These are phyloP conservation scores for Ascodesmis nigricans DNA, from an alignment of 495 filamentous ascomycete species.

Conservation along the genomic window DNA sequence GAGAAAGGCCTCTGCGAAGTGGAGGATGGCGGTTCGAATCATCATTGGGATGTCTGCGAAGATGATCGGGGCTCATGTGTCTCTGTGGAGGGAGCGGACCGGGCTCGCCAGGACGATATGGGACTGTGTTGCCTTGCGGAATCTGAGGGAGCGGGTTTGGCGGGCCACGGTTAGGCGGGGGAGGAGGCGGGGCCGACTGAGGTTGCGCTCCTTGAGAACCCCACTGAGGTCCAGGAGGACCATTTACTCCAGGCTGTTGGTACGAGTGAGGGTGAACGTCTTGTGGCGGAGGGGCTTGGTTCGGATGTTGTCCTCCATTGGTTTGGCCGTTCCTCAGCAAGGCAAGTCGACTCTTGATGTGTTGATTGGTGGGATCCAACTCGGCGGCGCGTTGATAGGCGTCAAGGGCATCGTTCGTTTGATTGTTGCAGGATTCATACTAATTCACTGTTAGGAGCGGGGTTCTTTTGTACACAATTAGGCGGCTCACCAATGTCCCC, in stretches of 20 bases:
- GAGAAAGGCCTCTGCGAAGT: slow-evolving; percentile 28
- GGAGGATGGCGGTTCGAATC: slow-evolving; percentile 43
- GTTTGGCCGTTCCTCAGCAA: slow-evolving; percentile 61
- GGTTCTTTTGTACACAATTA: slow-evolving; percentile 6
- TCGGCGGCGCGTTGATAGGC: slow-evolving; percentile 90
- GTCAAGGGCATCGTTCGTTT: slow-evolving; percentile 87
- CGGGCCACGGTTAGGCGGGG: slow-evolving; percentile 29
- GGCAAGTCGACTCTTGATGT: slow-evolving; percentile 87
- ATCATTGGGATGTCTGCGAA: slow-evolving; percentile 38
- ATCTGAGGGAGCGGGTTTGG: slow-evolving; percentile 43
- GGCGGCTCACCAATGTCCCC: slow-evolving; percentile 67
- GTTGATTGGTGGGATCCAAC: slow-evolving; percentile 74
- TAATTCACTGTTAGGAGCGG: slow-evolving; percentile 23
- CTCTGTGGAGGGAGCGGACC: slow-evolving; percentile 36
- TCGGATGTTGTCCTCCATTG: slow-evolving; percentile 42
- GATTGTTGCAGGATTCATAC: slow-evolving; percentile 99
- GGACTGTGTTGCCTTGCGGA: slow-evolving; percentile 49
- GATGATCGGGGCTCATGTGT: slow-evolving; percentile 27
- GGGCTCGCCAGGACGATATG: slow-evolving; percentile 51
- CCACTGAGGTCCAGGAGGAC: slow-evolving; percentile 69
- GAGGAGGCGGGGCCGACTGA: no score
- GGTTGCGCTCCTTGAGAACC: slow-evolving; percentile 42
- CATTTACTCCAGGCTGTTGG: slow-evolving; percentile 43
- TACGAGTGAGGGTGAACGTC: slow-evolving; percentile 73
- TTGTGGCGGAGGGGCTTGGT: slow-evolving; percentile 47